A percentile compares a stretch with the other conserved stretches of the same genome.
These are phyloP conservation scores for Calonectria leucothoes DNA, from an alignment of 2,329 filamentous ascomycete genomes.

Conservation along the genomic window DNA sequence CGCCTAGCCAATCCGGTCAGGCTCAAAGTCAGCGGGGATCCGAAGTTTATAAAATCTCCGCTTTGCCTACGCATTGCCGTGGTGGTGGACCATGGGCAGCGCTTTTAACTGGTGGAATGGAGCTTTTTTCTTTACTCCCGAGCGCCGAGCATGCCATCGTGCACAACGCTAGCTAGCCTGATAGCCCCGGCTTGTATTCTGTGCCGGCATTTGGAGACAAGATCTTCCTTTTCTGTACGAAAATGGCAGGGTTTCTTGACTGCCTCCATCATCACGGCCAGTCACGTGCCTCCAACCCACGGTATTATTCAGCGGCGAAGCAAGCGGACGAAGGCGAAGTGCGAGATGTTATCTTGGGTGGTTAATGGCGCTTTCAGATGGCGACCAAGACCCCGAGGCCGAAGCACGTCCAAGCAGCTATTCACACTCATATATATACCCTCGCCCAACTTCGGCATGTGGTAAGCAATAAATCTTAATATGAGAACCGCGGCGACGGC, in stretches of 20 bases:
- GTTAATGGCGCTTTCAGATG: not conserved
- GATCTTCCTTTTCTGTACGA: not conserved
- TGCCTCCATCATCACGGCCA: not conserved
- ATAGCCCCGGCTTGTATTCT: not conserved
- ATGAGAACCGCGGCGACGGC: no score
- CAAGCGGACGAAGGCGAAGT: not conserved
- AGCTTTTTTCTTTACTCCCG: not conserved
- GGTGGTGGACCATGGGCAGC: not conserved
- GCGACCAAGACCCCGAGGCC: not conserved
- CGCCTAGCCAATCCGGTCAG: not conserved
- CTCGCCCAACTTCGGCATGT: not conserved
- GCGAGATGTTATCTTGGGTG: not conserved
- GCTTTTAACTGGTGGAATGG: not conserved
- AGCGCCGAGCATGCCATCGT: not conserved
- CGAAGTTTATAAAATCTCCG: not conserved
- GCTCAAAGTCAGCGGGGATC: not conserved
- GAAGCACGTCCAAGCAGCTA: not conserved
- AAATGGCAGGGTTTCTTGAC: not conserved
- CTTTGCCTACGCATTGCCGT: no score
- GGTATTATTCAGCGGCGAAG: constrained; percentile 1
- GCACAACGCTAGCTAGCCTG: not conserved
- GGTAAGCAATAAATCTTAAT: not conserved
- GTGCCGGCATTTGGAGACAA: not conserved
- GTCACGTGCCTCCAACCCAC: not conserved
- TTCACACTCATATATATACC: not conserved